A percentile compares a stretch with the other conserved stretches of the same genome.
Evolutionary conservation across 2,329 filamentous ascomycete genomes (phyloP).

Genomic region (Neurospora sp.): DNA sequence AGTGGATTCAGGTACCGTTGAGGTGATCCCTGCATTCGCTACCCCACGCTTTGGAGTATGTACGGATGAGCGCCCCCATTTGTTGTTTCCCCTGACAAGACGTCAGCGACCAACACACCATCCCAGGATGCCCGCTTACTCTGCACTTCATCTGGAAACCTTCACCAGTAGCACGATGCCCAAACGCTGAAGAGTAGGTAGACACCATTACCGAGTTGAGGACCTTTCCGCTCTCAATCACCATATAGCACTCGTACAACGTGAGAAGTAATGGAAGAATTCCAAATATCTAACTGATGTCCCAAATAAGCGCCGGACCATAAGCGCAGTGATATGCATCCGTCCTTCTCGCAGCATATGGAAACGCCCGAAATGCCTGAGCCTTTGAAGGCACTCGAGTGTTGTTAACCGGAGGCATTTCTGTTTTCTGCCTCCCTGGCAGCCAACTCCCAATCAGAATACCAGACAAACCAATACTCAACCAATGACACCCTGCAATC

Average conservation of each 20-base stretch:
- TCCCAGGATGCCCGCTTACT: not conserved
- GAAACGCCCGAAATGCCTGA: not conserved
- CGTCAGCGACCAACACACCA: not conserved
- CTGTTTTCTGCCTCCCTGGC: conserved; percentile 42
- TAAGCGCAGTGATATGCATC: not conserved
- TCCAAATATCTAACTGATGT: not conserved
- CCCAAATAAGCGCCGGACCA: not conserved
- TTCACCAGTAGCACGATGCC: not conserved
- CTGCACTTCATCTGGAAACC: not conserved
- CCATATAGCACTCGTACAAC: not conserved
- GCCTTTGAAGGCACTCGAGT: not conserved
- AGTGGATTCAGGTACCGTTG: not conserved
- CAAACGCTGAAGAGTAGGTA: not conserved
- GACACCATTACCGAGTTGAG: not conserved
- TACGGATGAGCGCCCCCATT: not conserved
- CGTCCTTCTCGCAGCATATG: not conserved
- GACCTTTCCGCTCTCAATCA: not conserved
- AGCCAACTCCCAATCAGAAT: conserved; percentile 44
- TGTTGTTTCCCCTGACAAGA: not conserved
- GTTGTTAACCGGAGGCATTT: conserved; percentile 26
- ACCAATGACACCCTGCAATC: conserved; percentile 36
- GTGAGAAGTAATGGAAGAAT: not conserved
- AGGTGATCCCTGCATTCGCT: not conserved
- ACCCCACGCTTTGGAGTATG: not conserved
- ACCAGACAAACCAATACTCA: conserved; percentile 42